Evolutionary conservation across 164 flowering plant species (phyloP), one percentile per base, ranked within the genome.

Genomic region (Liquidambar formosana): DNA sequence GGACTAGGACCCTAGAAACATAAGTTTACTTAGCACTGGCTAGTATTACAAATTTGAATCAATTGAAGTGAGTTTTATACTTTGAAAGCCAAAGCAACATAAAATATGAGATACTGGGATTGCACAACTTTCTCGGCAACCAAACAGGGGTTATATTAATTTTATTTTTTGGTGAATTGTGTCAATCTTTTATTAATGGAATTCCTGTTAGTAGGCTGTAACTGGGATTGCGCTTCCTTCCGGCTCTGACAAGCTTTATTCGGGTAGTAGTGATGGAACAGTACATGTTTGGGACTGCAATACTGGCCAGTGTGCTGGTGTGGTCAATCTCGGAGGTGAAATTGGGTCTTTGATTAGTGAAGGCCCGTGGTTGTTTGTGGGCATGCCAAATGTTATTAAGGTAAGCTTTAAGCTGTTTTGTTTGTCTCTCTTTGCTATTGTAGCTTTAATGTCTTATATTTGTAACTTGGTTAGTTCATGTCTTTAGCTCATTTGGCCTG

Each of bases 331-430:
- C 4, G 78, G 75, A 56, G 70, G 45, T 16, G 76, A 73, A 67
- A 68, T 79, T 25, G 81, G 81, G 8, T 80, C 75, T 46, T 51
- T 84, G 19, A 57, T 79, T 4, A 60, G 75, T 70, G 80, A 78
- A 66, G 84, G 84, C 45, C 75, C 77, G 5, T 82, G 88, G 84
- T 19, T 85, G 18, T 76, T 85, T 64, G 75, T 69, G 14, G 88
- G 88, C 19, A 33, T 77, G 56, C 71, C 67, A 5, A 69, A 80
- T 74, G 59, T 59, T 64, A 65, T 85, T 19, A 75, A 75, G 82
- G 83, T 74, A n/a, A n/a, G n/a, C n/a, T n/a, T n/a, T n/a, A n/a
- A n/a, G n/a, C n/a, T n/a, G n/a, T n/a, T n/a, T n/a, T n/a, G n/a
- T n/a, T n/a, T n/a, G n/a, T n/a, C n/a, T n/a, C n/a, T n/a, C n/a